phyloP scores from a whole-genome alignment of 305 asterid genomes.

The Fraxinus nigra region DNA sequence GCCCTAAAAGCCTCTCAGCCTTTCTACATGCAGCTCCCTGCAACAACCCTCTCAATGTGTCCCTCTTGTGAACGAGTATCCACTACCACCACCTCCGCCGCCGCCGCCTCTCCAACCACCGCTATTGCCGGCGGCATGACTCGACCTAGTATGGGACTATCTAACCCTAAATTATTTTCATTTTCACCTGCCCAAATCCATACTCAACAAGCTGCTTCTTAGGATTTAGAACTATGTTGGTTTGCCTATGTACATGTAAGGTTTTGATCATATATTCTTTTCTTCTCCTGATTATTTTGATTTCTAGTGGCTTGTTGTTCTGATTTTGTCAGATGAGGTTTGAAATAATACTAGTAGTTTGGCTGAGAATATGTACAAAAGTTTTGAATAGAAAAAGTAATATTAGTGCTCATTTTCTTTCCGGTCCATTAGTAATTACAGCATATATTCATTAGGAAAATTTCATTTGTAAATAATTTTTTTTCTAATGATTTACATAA shows the following conservation, averaged over 20 bases:
- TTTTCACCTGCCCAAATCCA: slow-evolving; percentile 33
- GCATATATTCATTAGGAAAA: not conserved
- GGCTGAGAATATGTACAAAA: not conserved
- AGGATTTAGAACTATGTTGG: not conserved
- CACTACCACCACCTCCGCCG: slow-evolving; percentile 28
- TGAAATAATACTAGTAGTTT: not conserved
- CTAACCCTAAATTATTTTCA: slow-evolving; percentile 30
- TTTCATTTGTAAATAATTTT: too few species aligned
- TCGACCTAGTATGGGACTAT: slow-evolving; percentile 18
- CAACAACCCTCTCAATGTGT: slow-evolving; percentile 93
- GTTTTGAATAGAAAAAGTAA: not conserved
- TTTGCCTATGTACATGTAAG: slow-evolving; percentile 25
- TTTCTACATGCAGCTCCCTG: slow-evolving; percentile 76
- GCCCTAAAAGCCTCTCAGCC: slow-evolving; percentile 77
- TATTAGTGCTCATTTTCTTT: not conserved
- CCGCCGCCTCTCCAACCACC: not conserved
- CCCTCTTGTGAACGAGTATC: slow-evolving; percentile 82
- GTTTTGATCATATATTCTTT: slow-evolving; percentile 3
- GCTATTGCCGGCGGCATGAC: not conserved
- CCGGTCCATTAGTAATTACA: not conserved
- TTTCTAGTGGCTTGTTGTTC: slow-evolving; percentile 19
- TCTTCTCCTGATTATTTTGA: slow-evolving; percentile 23
- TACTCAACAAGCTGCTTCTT: slow-evolving; percentile 27
- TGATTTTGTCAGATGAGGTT: not conserved
- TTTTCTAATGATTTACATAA: too few species aligned